phyloP scores from a whole-genome alignment of 2,329 filamentous ascomycete species.

The Xylaria hypoxylon region DNA sequence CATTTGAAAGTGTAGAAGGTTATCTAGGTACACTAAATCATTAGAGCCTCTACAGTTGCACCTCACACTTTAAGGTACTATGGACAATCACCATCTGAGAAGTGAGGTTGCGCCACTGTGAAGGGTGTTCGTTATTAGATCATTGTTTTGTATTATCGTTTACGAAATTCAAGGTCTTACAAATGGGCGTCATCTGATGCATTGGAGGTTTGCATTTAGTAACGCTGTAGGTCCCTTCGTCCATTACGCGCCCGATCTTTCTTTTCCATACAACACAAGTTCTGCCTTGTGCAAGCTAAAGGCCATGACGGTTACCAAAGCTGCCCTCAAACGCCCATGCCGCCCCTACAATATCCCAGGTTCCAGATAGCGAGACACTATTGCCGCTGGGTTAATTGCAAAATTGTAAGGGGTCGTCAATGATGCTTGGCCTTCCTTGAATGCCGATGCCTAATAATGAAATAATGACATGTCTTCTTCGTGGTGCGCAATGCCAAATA shows the following conservation, averaged over 20 bases:
- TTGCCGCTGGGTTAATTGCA: not conserved
- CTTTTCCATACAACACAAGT: conserved; percentile 5
- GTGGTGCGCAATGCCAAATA: conserved; percentile 38
- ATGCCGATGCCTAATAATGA: conserved; percentile 17
- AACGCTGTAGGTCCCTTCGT: not conserved
- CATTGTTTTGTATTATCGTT: conserved; percentile 22
- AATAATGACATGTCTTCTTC: conserved; percentile 6
- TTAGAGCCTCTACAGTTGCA: no score
- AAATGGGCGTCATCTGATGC: conserved; percentile 1
- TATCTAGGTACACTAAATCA: no score
- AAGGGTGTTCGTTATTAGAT: conserved; percentile 6
- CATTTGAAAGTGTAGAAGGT: conserved; percentile 20
- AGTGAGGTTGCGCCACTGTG: not conserved
- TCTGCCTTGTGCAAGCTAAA: not conserved
- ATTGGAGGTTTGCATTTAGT: conserved; percentile 1
- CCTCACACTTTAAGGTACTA: not conserved
- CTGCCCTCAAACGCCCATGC: conserved; percentile 11
- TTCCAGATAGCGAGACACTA: conserved; percentile 6
- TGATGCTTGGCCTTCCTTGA: not conserved
- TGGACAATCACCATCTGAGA: not conserved
- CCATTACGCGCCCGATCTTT: not conserved
- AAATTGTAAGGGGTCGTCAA: conserved; percentile 3
- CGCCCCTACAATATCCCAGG: not conserved
- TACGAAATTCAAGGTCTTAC: not conserved
- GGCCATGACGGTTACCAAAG: conserved; percentile 7